phyloP scores from a whole-genome alignment of 192 early-diverging fungal species.

The Phlyctochytrium planicorne region DNA sequence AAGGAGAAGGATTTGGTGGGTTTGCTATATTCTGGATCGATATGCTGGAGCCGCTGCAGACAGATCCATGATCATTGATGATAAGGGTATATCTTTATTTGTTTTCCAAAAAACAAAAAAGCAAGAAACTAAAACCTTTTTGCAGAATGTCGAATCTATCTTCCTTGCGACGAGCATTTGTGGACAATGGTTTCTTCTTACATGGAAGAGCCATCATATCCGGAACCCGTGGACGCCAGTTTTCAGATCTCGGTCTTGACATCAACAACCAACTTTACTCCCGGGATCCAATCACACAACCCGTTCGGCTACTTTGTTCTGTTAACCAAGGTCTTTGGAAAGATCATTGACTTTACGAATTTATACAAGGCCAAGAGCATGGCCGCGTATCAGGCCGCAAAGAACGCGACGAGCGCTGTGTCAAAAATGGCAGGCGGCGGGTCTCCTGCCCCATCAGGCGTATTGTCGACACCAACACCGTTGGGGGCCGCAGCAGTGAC shows the following conservation, averaged over 20 bases:
- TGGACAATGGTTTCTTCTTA: constrained; percentile 6
- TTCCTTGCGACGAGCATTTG: constrained; percentile 25
- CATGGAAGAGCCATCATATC: constrained; percentile 11
- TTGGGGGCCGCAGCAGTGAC: background rate
- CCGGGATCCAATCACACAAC: constrained; percentile 23
- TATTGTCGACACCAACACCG: background rate
- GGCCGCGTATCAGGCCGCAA: background rate
- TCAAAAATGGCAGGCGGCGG: background rate
- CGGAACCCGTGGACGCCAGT: background rate
- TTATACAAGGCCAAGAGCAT: constrained; percentile 15
- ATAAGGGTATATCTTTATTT: constrained; percentile 19
- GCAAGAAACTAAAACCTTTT: too few species aligned
- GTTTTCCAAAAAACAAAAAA: too few species aligned
- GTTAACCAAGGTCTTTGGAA: constrained; percentile 46
- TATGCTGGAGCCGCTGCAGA: constrained; percentile 41
- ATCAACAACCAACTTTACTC: constrained; percentile 32
- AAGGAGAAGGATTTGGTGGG: constrained; percentile 48
- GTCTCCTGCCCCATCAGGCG: background rate
- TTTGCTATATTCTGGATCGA: constrained; percentile 43
- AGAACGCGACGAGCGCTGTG: background rate
- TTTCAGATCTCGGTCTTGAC: constrained; percentile 33
- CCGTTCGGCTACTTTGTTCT: constrained; percentile 36
- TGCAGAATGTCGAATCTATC: constrained; percentile 37
- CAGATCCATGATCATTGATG: constrained; percentile 37
- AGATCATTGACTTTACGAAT: constrained; percentile 39